These are phyloP conservation scores for Gamsiella multidivaricata DNA, from an alignment of 192 early-diverging fungal species.

Conservation along the genomic window DNA sequence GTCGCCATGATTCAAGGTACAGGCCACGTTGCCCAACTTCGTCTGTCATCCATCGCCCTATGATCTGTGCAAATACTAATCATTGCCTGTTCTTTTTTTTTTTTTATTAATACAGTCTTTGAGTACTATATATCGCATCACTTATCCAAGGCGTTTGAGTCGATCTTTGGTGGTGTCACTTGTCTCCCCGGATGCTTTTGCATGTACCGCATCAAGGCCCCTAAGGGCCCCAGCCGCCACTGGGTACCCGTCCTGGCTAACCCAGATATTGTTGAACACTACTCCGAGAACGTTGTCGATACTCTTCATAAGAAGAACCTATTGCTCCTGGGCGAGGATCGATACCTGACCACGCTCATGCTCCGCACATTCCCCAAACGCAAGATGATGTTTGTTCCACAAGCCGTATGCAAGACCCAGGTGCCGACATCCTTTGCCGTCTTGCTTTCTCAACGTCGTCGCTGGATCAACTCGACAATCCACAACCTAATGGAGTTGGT, in stretches of 20 bases:
- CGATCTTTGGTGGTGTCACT: slow-evolving; percentile 83
- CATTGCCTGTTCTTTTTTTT: neutral
- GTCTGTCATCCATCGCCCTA: neutral
- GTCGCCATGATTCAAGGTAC: slow-evolving; percentile 72
- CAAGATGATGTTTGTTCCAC: slow-evolving; percentile 91
- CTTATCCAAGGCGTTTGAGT: slow-evolving; percentile 82
- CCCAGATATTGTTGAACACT: slow-evolving; percentile 85
- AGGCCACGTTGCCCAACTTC: neutral
- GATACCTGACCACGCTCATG: slow-evolving; percentile 93
- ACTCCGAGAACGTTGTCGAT: slow-evolving; percentile 83
- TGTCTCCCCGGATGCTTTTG: slow-evolving; percentile 86
- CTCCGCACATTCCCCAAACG: slow-evolving; percentile 90
- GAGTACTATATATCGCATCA: slow-evolving; percentile 81
- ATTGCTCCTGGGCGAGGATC: slow-evolving; percentile 90
- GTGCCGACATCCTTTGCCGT: slow-evolving; percentile 90
- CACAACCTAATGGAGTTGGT: slow-evolving; percentile 90
- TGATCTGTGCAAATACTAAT: slow-evolving; percentile 1
- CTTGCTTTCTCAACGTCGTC: slow-evolving; percentile 84
- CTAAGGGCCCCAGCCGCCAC: slow-evolving; percentile 78
- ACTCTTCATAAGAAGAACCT: slow-evolving; percentile 93
- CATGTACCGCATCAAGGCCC: slow-evolving; percentile 85
- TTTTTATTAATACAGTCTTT: slow-evolving; percentile 55
- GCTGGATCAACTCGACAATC: slow-evolving; percentile 97
- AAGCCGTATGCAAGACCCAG: slow-evolving; percentile 91
- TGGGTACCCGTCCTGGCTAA: slow-evolving; percentile 84